Percentiles rank a stretch among this genome's conserved stretches.
Evolutionary conservation across 331 rosid genomes (phyloP).

Genomic region (Quercus lobata): DNA sequence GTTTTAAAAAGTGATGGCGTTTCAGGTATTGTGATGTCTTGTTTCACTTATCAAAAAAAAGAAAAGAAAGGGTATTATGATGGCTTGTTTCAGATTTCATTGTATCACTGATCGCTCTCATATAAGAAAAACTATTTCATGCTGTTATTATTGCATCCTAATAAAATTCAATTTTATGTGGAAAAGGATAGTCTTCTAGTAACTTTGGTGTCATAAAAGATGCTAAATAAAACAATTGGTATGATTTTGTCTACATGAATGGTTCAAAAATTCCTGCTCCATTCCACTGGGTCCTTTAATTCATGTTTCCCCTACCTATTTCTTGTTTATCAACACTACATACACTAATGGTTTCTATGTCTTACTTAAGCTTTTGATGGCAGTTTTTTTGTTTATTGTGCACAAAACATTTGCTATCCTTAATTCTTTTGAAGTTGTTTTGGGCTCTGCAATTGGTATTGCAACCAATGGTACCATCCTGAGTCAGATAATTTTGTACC

Average conservation of each 20-base stretch:
- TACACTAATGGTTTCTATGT: not conserved
- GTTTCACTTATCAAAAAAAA: not conserved
- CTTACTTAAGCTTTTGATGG: not conserved
- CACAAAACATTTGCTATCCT: conserved; percentile 28
- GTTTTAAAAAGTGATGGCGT: not conserved
- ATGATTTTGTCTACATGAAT: not conserved
- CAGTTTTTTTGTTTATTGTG: not conserved
- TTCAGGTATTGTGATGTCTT: not conserved
- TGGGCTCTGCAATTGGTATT: conserved; percentile 76
- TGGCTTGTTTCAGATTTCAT: not conserved
- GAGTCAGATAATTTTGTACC: conserved; percentile 75
- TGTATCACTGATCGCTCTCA: not conserved
- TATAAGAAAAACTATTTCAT: conserved; percentile 1
- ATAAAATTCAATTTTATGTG: not conserved
- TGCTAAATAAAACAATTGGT: not conserved
- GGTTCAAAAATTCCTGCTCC: not conserved
- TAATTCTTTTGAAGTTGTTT: conserved; percentile 49
- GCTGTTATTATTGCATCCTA: not conserved
- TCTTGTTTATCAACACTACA: not conserved
- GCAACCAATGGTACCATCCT: conserved; percentile 72
- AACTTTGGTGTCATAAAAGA: not conserved
- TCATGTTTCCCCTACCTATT: not conserved
- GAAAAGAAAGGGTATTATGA: not conserved
- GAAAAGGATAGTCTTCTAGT: not conserved
- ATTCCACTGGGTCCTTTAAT: not conserved